A percentile compares a stretch with the other conserved stretches of the same genome.
Conservation (phyloP, 169 alveolate genomes). For the Plasmodium gonderi region DNA sequence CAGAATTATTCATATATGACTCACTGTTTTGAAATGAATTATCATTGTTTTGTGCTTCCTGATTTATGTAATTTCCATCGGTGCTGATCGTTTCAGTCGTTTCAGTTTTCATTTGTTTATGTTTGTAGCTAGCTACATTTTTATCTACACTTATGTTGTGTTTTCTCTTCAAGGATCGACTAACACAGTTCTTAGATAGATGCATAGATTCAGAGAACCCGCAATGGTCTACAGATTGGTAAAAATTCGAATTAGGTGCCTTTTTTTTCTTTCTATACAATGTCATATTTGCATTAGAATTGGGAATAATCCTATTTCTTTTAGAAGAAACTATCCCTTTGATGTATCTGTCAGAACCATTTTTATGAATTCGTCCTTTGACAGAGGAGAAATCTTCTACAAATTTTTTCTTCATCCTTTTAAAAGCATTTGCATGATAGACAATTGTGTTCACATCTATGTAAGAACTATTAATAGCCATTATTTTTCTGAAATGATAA, state of each 20-base stretch:
- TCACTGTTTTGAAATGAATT: not conserved
- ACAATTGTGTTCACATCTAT: constrained; percentile 21
- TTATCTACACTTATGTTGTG: not conserved
- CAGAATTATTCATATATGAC: not conserved
- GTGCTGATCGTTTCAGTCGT: not conserved
- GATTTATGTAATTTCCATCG: not conserved
- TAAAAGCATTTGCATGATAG: not conserved
- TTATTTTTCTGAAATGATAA: constrained; percentile 33
- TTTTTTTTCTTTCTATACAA: not conserved
- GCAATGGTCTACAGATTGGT: not conserved
- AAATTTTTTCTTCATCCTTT: not conserved
- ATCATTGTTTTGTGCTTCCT: not conserved
- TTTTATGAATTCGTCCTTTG: not conserved
- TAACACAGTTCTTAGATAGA: not conserved
- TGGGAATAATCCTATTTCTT: too few relatives aligned
- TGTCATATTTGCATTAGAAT: not conserved
- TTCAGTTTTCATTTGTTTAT: constrained; percentile 35
- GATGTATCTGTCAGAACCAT: not conserved
- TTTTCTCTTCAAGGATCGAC: constrained; percentile 31
- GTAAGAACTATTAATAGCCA: constrained; percentile 20
- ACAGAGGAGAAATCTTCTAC: too few relatives aligned
- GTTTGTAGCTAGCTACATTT: not conserved
- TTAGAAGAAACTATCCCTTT: not conserved
- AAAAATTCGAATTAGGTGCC: not conserved
- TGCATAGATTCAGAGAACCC: not conserved